Conservation (phyloP, 352 stramenopile species). For the Ophiocytium majus region DNA sequence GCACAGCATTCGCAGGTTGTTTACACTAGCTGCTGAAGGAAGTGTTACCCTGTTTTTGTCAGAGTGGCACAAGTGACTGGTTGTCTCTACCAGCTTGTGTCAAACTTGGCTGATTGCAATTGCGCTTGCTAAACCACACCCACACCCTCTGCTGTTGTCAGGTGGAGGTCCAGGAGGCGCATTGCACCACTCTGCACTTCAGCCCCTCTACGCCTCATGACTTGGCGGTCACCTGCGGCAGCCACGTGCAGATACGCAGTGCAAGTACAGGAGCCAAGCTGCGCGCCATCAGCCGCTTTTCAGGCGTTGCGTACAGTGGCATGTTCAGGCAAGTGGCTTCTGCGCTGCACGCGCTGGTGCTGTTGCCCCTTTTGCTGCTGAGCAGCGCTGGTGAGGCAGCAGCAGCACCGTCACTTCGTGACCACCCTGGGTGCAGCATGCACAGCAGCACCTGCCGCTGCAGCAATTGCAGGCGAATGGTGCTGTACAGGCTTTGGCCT, state of each 20-base stretch:
- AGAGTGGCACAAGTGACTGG: neutral
- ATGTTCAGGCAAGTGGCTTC: conserved; percentile 20
- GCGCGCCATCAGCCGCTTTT: conserved; percentile 37
- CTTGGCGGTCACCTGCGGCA: conserved; percentile 43
- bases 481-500: too few species aligned
- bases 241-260: conserved; percentile 38
- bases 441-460: too few species aligned
- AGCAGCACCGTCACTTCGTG: too few species aligned
- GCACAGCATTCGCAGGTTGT: neutral
- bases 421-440: too few species aligned
- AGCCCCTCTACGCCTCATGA: conserved; percentile 42
- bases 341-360: neutral
- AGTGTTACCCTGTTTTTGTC: too few species aligned
- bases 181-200: conserved; percentile 44
- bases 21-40: neutral
- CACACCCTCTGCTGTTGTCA: neutral
- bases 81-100: too few species aligned
- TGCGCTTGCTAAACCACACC: too few species aligned
- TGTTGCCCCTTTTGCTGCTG: too few species aligned
- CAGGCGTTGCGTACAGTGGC: conserved; percentile 40
- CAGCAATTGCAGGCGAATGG: too few species aligned
- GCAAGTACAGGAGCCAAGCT: conserved; percentile 23
- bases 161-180: conserved; percentile 27
- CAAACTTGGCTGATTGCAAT: too few species aligned
- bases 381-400: too few species aligned